Conservation (phyloP, 2,329 filamentous ascomycete genomes). For the Monosporascus sp. region DNA sequence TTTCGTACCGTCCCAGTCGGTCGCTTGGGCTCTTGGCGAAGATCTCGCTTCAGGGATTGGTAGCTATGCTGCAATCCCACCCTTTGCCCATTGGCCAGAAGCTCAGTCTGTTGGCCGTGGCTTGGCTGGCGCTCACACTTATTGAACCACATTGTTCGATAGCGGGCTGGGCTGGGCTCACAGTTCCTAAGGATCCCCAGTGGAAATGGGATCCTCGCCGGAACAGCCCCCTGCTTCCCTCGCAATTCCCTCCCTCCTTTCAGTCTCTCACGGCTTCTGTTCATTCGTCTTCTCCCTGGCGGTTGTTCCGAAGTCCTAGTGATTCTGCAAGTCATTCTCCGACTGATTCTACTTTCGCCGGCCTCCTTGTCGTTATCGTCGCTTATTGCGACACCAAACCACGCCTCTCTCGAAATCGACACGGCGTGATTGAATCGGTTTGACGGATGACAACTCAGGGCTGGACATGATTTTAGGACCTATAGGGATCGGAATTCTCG, state of each 20-base stretch:
- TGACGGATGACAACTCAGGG: background rate
- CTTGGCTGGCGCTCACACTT: background rate
- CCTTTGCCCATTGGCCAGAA: background rate
- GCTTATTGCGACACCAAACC: background rate
- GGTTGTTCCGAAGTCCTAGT: background rate
- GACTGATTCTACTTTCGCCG: background rate
- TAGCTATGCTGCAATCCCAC: background rate
- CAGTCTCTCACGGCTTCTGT: background rate
- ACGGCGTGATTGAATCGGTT: too few species aligned
- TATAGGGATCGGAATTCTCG: conserved; percentile 7
- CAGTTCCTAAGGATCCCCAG: too few species aligned
- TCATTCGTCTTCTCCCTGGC: too few species aligned
- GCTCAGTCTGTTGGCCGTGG: background rate
- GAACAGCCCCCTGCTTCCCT: background rate
- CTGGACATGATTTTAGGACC: background rate
- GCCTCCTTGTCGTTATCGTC: background rate
- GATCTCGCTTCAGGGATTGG: background rate
- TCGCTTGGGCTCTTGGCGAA: background rate
- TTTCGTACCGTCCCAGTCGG: background rate
- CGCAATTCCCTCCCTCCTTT: background rate
- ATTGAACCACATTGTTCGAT: background rate
- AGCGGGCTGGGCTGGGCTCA: background rate
- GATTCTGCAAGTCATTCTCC: background rate
- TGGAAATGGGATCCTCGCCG: too few species aligned
- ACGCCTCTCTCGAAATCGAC: too few species aligned